Base-by-base conservation (phyloP, 2,329 filamentous ascomycete genomes). In the Chaetomium sp. region DNA sequence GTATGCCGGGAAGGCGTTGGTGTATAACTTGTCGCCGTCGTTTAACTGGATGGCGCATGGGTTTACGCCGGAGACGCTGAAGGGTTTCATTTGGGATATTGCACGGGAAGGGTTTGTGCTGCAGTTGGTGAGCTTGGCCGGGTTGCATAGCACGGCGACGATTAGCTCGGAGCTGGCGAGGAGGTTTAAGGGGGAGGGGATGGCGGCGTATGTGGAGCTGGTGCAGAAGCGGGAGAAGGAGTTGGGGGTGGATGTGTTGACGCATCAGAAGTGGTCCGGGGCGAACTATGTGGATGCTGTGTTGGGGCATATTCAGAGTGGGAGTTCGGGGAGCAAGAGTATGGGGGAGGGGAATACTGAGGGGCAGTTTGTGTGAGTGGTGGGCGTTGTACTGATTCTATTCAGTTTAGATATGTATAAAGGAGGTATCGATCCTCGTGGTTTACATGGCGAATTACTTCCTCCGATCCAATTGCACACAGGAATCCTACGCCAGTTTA, bases 31-130 rank as follows among this genome's bases (percentile, higher is more conserved):
- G 1, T 91, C 87, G 4, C 94, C 94, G 1, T 95, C 89, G 7
- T 99, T 99, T 80, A 97, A 99, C 78, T 99, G 94, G 94, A 94
- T 95, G 84, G 85, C 85, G 9, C 91, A 97, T 69, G 94, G 92
- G 35, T 99, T 97, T 73, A 86, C 82, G 3, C 84, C 91, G 61
- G 85, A 84, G 59, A 86, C 87, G 5, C 79, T 99, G 54, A 90
- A 88, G 74, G 90, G 83, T 5, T 99, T 99, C 71, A 88, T 99
- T 65, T 97, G 92, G 92, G 92, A 97, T 70, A 84, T 99, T 62
- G 94, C 91, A 7, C 84, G 86, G 69, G 88, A 96, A 65, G 92
- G 92, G 58, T 92, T 85, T 68, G 83, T 84, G 8, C 72, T 87
- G 64, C 84, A 87, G 73, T 76, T 87, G 34, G 80, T 87, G 57